Evolutionary conservation across 495 filamentous ascomycete genomes (phyloP).

Genomic region (Tetracladium setigerum): DNA sequence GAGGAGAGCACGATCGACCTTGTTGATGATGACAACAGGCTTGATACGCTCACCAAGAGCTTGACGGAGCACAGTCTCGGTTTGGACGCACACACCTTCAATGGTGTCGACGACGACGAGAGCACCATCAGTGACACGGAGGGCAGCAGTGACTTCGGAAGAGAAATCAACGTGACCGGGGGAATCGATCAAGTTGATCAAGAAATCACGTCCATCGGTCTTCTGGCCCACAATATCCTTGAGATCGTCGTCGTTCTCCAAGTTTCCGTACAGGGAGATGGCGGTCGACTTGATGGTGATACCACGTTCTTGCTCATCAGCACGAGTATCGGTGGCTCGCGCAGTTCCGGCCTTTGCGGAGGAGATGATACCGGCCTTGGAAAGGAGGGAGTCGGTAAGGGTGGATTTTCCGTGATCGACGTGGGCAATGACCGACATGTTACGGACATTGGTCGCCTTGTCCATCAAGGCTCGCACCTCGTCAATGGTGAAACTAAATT

Average conservation of each 20-base stretch:
- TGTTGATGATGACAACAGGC: slow-evolving; percentile 99
- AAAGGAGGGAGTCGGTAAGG: slow-evolving; percentile 96
- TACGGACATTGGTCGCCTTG: slow-evolving; percentile 94
- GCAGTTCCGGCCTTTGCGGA: slow-evolving; percentile 93
- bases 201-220: slow-evolving; percentile 86
- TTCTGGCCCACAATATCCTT: slow-evolving; percentile 88
- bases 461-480: slow-evolving; percentile 97
- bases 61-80: slow-evolving; percentile 98
- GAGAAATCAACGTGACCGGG: slow-evolving; percentile 99
- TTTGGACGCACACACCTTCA: slow-evolving; percentile 99
- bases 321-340: slow-evolving; percentile 93
- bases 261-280: slow-evolving; percentile 92
- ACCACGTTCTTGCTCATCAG: slow-evolving; percentile 98
- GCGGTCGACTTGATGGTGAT: slow-evolving; percentile 99
- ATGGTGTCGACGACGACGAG: slow-evolving; percentile 99
- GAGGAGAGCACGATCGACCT: slow-evolving; percentile 98
- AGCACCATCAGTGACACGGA: slow-evolving; percentile 99
- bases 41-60: slow-evolving; percentile 99
- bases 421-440: slow-evolving; percentile 99
- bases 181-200: slow-evolving; percentile 99
- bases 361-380: slow-evolving; percentile 99
- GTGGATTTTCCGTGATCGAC: slow-evolving; percentile 99
- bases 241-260: slow-evolving; percentile 75
- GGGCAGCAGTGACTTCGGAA: slow-evolving; percentile 97
- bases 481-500: slow-evolving; percentile 92